These are phyloP conservation scores for Filobasidium floriforme DNA, from an alignment of 768 basidiomycete species.

Conservation along the genomic window DNA sequence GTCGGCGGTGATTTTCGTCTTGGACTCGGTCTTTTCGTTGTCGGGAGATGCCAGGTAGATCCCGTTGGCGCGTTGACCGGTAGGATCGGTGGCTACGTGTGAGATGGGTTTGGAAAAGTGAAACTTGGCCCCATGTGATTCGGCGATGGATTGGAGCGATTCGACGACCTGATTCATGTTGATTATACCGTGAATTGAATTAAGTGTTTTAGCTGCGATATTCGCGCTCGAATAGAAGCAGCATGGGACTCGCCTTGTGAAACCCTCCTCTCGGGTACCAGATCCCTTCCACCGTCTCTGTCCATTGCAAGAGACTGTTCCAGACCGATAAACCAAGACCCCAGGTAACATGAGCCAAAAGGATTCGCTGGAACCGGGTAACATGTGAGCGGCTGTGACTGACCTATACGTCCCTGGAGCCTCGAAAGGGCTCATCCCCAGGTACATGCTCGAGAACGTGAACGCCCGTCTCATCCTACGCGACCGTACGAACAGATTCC, in stretches of 20 bases:
- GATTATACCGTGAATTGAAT: not conserved
- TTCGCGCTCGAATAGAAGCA: too few relatives aligned
- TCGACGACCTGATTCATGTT: slow-evolving; percentile 37
- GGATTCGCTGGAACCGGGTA: not conserved
- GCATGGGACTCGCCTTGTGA: slow-evolving; percentile 20
- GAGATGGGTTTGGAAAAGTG: slow-evolving; percentile 44
- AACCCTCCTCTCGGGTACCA: slow-evolving; percentile 43
- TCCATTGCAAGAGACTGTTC: slow-evolving; percentile 46
- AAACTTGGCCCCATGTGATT: slow-evolving; percentile 43
- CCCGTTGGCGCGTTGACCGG: slow-evolving; percentile 40
- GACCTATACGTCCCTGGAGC: slow-evolving; percentile 47
- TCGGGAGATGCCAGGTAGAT: slow-evolving; percentile 32
- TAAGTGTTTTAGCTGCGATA: too few relatives aligned
- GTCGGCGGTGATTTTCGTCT: slow-evolving; percentile 34
- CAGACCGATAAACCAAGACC: slow-evolving; percentile 10
- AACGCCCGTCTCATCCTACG: slow-evolving; percentile 45
- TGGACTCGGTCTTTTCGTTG: slow-evolving; percentile 30
- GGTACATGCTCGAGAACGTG: slow-evolving; percentile 47
- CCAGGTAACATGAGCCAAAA: not conserved
- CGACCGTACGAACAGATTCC: too few relatives aligned
- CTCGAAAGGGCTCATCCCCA: slow-evolving; percentile 47
- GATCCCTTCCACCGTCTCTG: slow-evolving; percentile 48
- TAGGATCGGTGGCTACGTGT: slow-evolving; percentile 37
- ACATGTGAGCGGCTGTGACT: not conserved
- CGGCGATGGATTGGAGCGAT: slow-evolving; percentile 43